Conservation (phyloP, 2,329 filamentous ascomycete genomes). For the Calonectria fujianensis region DNA sequence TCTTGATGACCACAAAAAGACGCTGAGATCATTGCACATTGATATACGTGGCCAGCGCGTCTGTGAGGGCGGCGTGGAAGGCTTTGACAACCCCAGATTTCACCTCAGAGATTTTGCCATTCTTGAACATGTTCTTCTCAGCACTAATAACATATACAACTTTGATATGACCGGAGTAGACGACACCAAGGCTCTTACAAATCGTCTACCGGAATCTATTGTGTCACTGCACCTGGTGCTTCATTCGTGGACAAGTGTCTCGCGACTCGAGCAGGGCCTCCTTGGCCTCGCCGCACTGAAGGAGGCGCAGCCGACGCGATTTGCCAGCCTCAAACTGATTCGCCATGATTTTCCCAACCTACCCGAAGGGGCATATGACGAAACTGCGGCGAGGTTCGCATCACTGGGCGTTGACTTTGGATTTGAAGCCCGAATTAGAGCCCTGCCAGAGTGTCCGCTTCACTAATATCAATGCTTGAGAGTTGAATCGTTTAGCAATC, state of each 20-base stretch:
- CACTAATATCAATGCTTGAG: constrained; percentile 3
- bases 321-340: constrained; percentile 31
- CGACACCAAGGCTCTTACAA: constrained; percentile 31
- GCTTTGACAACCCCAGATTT: constrained; percentile 17
- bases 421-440: constrained; percentile 6
- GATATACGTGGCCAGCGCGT: constrained; percentile 33
- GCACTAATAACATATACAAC: constrained; percentile 30
- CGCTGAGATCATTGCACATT: constrained; percentile 39
- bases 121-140: constrained; percentile 40
- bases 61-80: constrained; percentile 1
- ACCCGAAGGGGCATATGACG: not conserved
- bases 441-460: constrained; percentile 6
- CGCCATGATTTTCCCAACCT: constrained; percentile 20
- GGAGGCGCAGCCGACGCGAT: not conserved
- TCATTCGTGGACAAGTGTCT: not conserved
- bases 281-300: constrained; percentile 24
- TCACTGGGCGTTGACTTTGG: constrained; percentile 26
- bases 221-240: constrained; percentile 34
- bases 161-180: not conserved
- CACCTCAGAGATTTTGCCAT: constrained; percentile 34
- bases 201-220: constrained; percentile 31
- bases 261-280: constrained; percentile 25
- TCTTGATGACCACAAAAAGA: constrained; percentile 32
- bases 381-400: not conserved
- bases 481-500: not conserved